phyloP scores from a whole-genome alignment of 2,329 filamentous ascomycete genomes.

The Ceratocystis huliohia region DNA sequence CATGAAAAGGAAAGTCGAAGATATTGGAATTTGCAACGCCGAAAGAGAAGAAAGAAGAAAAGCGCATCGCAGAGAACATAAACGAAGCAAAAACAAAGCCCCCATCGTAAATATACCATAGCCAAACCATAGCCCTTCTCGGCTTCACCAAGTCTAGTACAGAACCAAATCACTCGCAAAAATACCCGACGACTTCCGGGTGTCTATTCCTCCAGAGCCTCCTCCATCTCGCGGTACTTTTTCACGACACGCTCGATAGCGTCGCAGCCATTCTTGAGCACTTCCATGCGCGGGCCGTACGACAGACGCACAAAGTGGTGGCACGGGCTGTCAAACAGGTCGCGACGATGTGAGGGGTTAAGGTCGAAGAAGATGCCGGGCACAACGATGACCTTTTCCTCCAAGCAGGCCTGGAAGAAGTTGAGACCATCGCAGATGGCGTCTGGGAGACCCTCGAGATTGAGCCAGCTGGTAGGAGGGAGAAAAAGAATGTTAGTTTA shows the following conservation, averaged over 20 bases:
- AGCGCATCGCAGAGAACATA: neutral
- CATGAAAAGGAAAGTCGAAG: neutral
- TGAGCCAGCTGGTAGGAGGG: conserved; percentile 35
- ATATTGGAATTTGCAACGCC: neutral
- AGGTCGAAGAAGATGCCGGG: conserved; percentile 97
- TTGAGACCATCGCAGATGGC: conserved; percentile 84
- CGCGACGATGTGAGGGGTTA: conserved; percentile 77
- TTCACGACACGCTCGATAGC: conserved; percentile 71
- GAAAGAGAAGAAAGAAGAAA: neutral
- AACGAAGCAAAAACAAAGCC: neutral
- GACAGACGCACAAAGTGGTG: conserved; percentile 82
- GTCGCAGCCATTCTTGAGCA: conserved; percentile 64
- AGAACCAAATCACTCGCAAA: neutral
- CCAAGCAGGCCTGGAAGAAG: conserved; percentile 89
- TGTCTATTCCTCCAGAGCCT: conserved; percentile 18
- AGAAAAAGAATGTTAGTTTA: neutral
- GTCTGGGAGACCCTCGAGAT: conserved; percentile 56
- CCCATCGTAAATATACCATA: neutral
- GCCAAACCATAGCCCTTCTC: neutral
- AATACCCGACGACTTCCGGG: neutral
- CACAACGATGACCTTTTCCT: conserved; percentile 92
- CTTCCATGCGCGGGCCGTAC: conserved; percentile 72
- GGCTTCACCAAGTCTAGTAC: neutral
- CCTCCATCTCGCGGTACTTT: conserved; percentile 39
- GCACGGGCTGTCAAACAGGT: conserved; percentile 88